Percentiles rank a stretch among this genome's conserved stretches.
phyloP scores from a whole-genome alignment of 495 filamentous ascomycete species.

The Jackrogersella minutella region DNA sequence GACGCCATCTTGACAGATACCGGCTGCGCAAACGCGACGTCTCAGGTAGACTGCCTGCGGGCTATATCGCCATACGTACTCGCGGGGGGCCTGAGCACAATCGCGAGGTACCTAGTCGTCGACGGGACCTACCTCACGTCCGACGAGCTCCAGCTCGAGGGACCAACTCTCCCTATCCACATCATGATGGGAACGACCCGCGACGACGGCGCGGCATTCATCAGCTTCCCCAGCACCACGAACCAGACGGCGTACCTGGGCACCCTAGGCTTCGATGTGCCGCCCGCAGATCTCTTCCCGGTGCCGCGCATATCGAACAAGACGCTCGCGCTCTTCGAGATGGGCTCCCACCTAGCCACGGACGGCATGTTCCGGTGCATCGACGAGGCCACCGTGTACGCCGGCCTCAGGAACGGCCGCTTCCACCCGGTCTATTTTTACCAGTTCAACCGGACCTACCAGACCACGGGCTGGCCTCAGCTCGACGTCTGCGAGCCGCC shows the following conservation, averaged over 20 bases:
- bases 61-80: constrained; percentile 48
- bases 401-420: constrained; percentile 42
- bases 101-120: constrained; percentile 53
- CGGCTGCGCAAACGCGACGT: constrained; percentile 52
- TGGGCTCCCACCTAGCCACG: constrained; percentile 53
- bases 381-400: constrained; percentile 56
- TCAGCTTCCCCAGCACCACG: constrained; percentile 49
- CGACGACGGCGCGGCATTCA: constrained; percentile 61
- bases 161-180: constrained; percentile 41
- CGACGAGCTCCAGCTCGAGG: constrained; percentile 45
- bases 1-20: constrained; percentile 53
- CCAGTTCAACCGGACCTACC: constrained; percentile 63
- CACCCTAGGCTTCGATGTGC: constrained; percentile 50
- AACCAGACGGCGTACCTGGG: constrained; percentile 48
- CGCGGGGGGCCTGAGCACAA: constrained; percentile 21
- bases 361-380: constrained; percentile 61
- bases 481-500: constrained; percentile 57
- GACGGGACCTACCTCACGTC: constrained; percentile 57
- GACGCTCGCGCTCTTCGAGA: constrained; percentile 56
- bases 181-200: constrained; percentile 58
- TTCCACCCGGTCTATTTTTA: constrained; percentile 50
- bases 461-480: constrained; percentile 56
- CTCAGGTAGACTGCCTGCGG: constrained; percentile 58
- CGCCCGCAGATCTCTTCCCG: constrained; percentile 49
- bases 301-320: constrained; percentile 45